Conservation (phyloP, 352 stramenopile genomes). For the Paralagenidium karlingii region DNA sequence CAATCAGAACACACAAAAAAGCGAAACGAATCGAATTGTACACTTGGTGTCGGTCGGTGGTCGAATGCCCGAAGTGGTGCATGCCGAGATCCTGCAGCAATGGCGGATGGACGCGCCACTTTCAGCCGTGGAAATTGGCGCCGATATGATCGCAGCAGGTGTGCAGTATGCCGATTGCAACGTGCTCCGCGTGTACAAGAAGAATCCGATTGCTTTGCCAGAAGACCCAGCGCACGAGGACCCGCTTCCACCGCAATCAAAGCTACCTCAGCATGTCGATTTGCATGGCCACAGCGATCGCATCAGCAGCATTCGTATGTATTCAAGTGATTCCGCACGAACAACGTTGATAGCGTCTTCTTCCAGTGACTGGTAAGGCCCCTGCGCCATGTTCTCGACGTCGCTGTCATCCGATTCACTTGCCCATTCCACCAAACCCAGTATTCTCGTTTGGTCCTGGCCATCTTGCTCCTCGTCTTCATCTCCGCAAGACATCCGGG, state of each 20-base stretch:
- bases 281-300: constrained; percentile 31
- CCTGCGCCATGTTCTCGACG: too few species aligned
- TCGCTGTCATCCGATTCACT: too few species aligned
- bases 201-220: constrained; percentile 5
- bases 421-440: too few species aligned
- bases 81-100: constrained; percentile 28
- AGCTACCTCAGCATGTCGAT: constrained; percentile 18
- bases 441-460: too few species aligned
- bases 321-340: constrained; percentile 1
- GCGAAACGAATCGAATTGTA: too few species aligned
- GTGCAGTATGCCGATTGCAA: constrained; percentile 33
- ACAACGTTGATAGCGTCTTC: constrained; percentile 31
- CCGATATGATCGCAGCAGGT: constrained; percentile 23
- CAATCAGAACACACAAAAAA: too few species aligned
- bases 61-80: too few species aligned
- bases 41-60: too few species aligned
- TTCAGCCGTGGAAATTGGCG: constrained; percentile 18
- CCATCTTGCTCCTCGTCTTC: too few species aligned
- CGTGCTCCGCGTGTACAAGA: constrained; percentile 28
- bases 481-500: constrained; percentile 6
- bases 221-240: too few species aligned
- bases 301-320: constrained; percentile 23
- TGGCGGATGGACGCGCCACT: constrained; percentile 23
- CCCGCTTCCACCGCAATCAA: too few species aligned
- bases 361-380: constrained; percentile 44